Evolutionary conservation across 1,139 yeast species (phyloP).

Genomic region (Blastobotrys elegans): DNA sequence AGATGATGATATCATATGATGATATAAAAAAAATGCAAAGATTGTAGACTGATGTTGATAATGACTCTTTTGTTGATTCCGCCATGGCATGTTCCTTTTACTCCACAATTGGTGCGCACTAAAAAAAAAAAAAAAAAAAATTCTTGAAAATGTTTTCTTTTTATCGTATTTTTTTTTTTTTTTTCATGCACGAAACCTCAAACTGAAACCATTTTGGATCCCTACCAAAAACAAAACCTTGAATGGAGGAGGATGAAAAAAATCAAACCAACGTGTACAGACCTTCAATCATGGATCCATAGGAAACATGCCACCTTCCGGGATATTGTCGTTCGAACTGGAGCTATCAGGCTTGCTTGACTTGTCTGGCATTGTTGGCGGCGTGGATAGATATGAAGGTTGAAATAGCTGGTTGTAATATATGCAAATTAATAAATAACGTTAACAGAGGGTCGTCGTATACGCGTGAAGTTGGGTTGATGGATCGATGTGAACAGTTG

Average conservation of each 20-base stretch:
- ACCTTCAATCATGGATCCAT: conserved; percentile 4
- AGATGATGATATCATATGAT: not conserved
- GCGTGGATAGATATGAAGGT: too few relatives aligned
- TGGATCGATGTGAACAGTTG: too few relatives aligned
- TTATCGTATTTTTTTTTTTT: not conserved
- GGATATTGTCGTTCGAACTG: not conserved
- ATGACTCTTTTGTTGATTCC: not conserved
- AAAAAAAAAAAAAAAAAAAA: not conserved
- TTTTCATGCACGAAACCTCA: not conserved
- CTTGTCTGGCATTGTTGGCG: conserved; percentile 1
- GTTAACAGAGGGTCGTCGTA: too few relatives aligned
- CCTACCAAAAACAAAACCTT: not conserved
- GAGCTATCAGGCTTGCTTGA: not conserved
- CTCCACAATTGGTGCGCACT: not conserved
- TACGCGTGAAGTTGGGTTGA: too few relatives aligned
- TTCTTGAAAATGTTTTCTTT: not conserved
- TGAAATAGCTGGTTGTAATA: too few relatives aligned
- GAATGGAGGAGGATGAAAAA: not conserved
- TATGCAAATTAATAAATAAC: too few relatives aligned
- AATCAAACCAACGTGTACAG: not conserved
- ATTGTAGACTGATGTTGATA: too few relatives aligned
- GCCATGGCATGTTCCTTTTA: too few relatives aligned
- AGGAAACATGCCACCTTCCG: conserved; percentile 10
- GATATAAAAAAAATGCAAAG: not conserved
- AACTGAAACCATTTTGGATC: not conserved